Base-by-base conservation (phyloP, 495 filamentous ascomycete species). In the Lichenothelia convexa region DNA sequence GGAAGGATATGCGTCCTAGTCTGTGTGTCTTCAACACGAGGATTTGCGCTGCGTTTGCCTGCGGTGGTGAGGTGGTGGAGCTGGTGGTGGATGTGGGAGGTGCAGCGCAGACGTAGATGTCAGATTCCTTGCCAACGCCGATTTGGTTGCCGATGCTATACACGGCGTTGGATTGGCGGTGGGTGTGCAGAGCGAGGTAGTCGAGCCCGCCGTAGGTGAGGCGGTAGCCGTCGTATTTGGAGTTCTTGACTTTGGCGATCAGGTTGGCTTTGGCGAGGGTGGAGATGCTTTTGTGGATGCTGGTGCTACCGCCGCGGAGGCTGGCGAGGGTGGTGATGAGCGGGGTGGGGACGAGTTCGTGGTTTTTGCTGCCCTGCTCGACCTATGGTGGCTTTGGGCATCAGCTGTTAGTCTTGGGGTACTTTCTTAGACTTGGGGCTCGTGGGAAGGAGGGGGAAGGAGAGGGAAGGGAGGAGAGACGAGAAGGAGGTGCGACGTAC, bases 181-280 rank as follows among this genome's bases (percentile, higher is more conserved):
- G 78, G 5, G 84, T 73, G 53, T 95, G 77, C 36, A 99, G 68
- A 7, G 89, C 82, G 12, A 95, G 73, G 56, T 99, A 99, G 62
- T 99, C 89, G 26, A 94, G 73, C 2, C 89, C 89, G 44, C 89
- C 89, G 57, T 95, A 95, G 17, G 87, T 91, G 17, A 99, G 73
- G 32, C 89, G 77, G 63, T 99, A 99, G 36, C 89, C 89, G 54
- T 99, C 89, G 57, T 99, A 2, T 58, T 82, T 86, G 32, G 86
- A 80, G 59, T 95, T 93, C 61, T 93, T 92, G 43, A 91, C 71
- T 45, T 79, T 79, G 12, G 79, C 85, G 45, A 99, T 91, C 36
- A 99, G 62, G 42, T 80, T 82, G n/a, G 68, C 75, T 55, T 95
- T 95, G 42, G 89, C 89, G 26, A 99, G 70, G 34, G 67, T 75